Evolutionary conservation across 202 grass and related monocot genomes (phyloP).

Genomic region (Brachypodium distachyon): DNA sequence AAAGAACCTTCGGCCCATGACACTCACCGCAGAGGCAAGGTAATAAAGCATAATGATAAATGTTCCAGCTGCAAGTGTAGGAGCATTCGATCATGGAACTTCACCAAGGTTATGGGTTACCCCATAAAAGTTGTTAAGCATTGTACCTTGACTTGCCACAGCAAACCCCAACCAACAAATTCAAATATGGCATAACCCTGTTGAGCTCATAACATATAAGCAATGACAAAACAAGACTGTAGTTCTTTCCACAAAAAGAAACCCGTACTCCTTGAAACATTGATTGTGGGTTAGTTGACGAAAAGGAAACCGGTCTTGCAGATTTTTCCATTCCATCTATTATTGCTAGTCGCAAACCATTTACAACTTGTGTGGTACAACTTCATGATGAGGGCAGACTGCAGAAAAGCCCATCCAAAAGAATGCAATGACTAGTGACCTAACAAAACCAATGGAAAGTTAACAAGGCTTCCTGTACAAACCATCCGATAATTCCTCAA

Average conservation of each 20-base stretch:
- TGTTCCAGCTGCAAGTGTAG: not conserved
- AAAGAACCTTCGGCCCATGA: not conserved
- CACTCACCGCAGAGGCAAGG: not conserved
- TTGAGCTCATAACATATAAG: not conserved
- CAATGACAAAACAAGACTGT: not conserved
- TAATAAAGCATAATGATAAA: not conserved
- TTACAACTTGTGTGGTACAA: not conserved
- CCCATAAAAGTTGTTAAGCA: not conserved
- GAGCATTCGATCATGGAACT: not conserved
- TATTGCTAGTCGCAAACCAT: slow-evolving; percentile 12
- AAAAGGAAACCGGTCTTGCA: not conserved
- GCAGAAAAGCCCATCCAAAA: not conserved
- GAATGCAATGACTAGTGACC: not conserved
- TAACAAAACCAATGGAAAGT: not conserved
- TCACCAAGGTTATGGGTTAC: not conserved
- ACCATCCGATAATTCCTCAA: slow-evolving; percentile 11
- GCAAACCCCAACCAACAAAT: not conserved
- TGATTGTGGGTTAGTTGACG: not conserved
- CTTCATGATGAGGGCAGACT: not conserved
- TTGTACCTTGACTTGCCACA: not conserved
- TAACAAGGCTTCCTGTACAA: slow-evolving; percentile 10
- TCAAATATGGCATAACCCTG: not conserved
- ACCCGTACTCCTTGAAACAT: not conserved
- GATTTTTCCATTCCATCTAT: not conserved
- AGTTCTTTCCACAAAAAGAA: no score